Evolutionary conservation across 768 basidiomycete species (phyloP).

Genomic region (Naganishia onofrii): DNA sequence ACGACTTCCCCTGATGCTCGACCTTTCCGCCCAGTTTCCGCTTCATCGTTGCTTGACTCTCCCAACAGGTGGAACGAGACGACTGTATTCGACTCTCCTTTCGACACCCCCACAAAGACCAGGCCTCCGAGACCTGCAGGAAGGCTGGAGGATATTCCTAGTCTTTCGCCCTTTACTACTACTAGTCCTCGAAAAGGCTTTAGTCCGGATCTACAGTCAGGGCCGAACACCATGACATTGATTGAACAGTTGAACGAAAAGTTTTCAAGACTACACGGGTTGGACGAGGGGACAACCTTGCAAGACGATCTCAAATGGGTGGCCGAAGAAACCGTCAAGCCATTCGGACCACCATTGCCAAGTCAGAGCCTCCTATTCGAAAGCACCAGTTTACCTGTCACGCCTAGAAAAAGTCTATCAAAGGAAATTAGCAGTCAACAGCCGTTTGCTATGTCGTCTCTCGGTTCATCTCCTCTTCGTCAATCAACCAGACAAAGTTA

Average conservation of each 20-base stretch:
- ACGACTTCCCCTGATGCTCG: not conserved
- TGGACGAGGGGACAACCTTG: not conserved
- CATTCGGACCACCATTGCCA: not conserved
- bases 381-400: not conserved
- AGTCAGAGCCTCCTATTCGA: not conserved
- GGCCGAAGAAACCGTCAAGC: not conserved
- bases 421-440: not conserved
- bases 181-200: not conserved
- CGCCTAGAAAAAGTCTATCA: not conserved
- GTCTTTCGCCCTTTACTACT: not conserved
- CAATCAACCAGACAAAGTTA: not conserved
- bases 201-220: not conserved
- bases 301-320: too few relatives aligned
- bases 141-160: not conserved
- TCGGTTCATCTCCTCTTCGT: not conserved
- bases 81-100: not conserved
- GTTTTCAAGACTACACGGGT: not conserved
- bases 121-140: not conserved
- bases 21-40: not conserved
- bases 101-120: slow-evolving; percentile 4
- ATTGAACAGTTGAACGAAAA: slow-evolving; percentile 23
- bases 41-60: not conserved
- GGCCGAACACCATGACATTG: not conserved
- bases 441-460: not conserved
- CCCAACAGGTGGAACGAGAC: slow-evolving; percentile 1